phyloP scores from a whole-genome alignment of 2,329 filamentous ascomycete species.

The Diaporthe destruens region DNA sequence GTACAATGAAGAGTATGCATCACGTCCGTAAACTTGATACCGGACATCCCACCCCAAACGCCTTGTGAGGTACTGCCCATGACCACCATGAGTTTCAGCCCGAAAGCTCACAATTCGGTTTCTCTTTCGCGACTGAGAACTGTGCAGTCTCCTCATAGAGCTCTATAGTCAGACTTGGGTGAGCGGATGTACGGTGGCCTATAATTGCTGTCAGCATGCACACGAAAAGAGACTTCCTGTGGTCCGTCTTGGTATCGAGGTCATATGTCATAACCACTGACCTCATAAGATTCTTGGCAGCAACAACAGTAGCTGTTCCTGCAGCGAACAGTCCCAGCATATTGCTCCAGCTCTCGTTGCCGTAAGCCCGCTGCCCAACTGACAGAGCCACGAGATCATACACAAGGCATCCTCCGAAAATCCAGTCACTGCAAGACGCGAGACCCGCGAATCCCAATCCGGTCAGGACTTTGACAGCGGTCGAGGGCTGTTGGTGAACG shows the following conservation, averaged over 20 bases:
- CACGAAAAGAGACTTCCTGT: no score
- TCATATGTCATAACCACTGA: slow-evolving; percentile 44
- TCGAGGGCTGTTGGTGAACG: slow-evolving; percentile 59
- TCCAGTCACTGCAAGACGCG: slow-evolving; percentile 67
- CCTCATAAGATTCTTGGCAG: slow-evolving; percentile 63
- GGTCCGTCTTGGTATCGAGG: not conserved
- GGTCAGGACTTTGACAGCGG: slow-evolving; percentile 63
- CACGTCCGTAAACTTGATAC: not conserved
- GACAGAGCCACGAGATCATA: slow-evolving; percentile 68
- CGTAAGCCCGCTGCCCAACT: slow-evolving; percentile 63
- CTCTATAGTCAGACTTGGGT: slow-evolving; percentile 14
- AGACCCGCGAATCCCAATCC: slow-evolving; percentile 65
- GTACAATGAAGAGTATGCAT: not conserved
- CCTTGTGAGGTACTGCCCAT: no score
- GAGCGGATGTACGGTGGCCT: slow-evolving; percentile 17
- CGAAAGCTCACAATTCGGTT: not conserved
- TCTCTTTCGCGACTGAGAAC: not conserved
- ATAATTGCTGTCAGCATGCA: slow-evolving; percentile 38
- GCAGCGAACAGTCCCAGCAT: slow-evolving; percentile 65
- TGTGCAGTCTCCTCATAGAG: not conserved
- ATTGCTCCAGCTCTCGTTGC: slow-evolving; percentile 60
- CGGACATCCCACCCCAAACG: not conserved
- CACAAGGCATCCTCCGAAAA: slow-evolving; percentile 69
- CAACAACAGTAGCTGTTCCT: slow-evolving; percentile 65
- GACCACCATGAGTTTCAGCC: not conserved